Base-by-base conservation (phyloP, 805 yeast species). In the Yarrowia bubula region DNA sequence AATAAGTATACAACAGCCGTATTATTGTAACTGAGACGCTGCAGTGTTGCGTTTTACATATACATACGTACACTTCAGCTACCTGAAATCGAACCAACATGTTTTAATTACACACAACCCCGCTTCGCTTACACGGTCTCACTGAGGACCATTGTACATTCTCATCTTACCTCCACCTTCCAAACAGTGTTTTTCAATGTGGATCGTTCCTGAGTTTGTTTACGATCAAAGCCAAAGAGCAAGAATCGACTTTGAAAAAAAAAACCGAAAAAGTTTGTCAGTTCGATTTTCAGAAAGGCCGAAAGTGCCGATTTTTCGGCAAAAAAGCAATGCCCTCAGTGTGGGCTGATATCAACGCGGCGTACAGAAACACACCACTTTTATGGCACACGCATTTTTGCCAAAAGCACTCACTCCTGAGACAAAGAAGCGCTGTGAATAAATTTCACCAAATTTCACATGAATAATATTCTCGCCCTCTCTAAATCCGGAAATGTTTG, bases 191-290 rank as follows among this genome's bases (percentile, higher is more conserved):
- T 48, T 32, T 11, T n/a, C 7, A 46, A 48, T 32, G 53, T 48
- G 53, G 53, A 48, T 48, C 53, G 53, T 48, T 48, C 53, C 53
- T 48, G 53, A 48, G 53, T 17, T 48, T 48, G 53, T 48, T 48
- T 47, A 15, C 35, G 13, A 15, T 11, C 8, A 15, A 32, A 47
- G 38, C 28, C 51, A 31, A 47, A 47, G n/a, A 47, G 51, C 51
- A 47, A 47, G 7, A 31, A 46, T 31, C 51, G 51, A 15, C 51
- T 31, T 46, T 46, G 22, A 15, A 8, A 15, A 31, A 3, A 8
- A 14, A 4, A 11, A 9, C 1, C 38, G 8, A 14, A 8, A 15
- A n/a, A 14, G 33, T 10, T 9, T 10, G 53, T 48, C 39, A 31
- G 53, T 48, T 48, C 53, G 28, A 48, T 10, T 46, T 18, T 5